Evolutionary conservation across 2,329 filamentous ascomycete species (phyloP), one percentile per base, ranked within the genome.

Genomic region (Uncinocarpus reesii): DNA sequence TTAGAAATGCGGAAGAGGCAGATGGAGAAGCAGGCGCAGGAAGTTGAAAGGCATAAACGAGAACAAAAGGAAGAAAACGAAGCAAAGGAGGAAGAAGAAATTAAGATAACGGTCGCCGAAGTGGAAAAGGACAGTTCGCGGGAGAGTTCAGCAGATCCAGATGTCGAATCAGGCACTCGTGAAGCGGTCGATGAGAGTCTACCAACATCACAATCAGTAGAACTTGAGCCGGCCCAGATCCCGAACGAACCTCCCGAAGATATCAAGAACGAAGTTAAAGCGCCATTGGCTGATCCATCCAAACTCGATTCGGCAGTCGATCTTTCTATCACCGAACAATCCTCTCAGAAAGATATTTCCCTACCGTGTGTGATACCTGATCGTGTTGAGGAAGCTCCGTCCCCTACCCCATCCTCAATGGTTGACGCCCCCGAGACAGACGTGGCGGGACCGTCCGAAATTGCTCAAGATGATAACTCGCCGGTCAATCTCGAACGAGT

Each of bases 1-100:
- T 76, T 95, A 69, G 85, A 95, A 65, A 67, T 95, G 56, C 78
- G 90, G 45, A 92, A 93, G 66, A 87, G 84, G 67, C 88, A 87
- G 64, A 80, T 82, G 62, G 64, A 57, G 42, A 61, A 58, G 48
- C 59, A 29, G 53, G 60, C 45, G 56, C 60, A 52, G 60, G 62
- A 43, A 60, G 59, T 51, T 1, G 34, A 24, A 10, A 43, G 6
- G 24, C 18, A n/a, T 26, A 34, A 43, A 23, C 21, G n/a, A n/a
- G n/a, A 41, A 13, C 3, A 42, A 21, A 21, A 34, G 6, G 21
- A 21, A 34, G 31, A n/a, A n/a, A n/a, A n/a, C n/a, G n/a, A n/a
- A n/a, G n/a, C n/a, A n/a, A n/a, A n/a, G n/a, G n/a, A n/a, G n/a
- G n/a, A n/a, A n/a, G n/a, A n/a, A n/a, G n/a, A n/a, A n/a, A n/a